Conservation (phyloP, 306 rosid species). For the Sophora flavescens region DNA sequence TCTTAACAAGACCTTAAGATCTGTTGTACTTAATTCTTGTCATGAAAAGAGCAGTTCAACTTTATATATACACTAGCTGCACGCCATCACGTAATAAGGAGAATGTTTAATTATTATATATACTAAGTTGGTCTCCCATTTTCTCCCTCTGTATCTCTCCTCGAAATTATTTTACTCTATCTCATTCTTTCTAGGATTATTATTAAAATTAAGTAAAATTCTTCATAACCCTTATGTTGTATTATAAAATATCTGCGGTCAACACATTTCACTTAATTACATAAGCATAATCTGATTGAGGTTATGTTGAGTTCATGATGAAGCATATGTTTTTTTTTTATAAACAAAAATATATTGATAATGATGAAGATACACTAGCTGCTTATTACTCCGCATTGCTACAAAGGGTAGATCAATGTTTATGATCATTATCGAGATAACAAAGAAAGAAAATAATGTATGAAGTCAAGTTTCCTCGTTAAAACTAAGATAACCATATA, state of each 20-base stretch:
- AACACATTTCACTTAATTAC: not conserved
- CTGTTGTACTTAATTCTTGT: slow-evolving; percentile 17
- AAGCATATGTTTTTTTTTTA: too few species aligned
- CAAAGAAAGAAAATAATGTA: not conserved
- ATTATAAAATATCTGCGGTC: not conserved
- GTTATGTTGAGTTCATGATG: not conserved
- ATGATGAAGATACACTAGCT: too few species aligned
- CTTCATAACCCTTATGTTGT: slow-evolving; percentile 29
- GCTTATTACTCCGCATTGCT: too few species aligned
- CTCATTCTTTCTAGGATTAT: slow-evolving; percentile 40
- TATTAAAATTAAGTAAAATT: slow-evolving; percentile 32
- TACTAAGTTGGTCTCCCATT: slow-evolving; percentile 42
- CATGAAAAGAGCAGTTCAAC: slow-evolving; percentile 29
- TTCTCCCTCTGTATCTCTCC: slow-evolving; percentile 18
- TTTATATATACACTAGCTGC: slow-evolving; percentile 46
- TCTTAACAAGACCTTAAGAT: too few species aligned
- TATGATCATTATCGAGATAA: slow-evolving; percentile 6
- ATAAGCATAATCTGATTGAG: slow-evolving; percentile 5
- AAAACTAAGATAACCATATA: not conserved
- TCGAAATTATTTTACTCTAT: slow-evolving; percentile 31
- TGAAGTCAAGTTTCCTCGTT: not conserved
- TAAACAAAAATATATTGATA: too few species aligned
- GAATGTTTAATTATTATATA: slow-evolving; percentile 53
- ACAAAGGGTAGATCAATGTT: not conserved
- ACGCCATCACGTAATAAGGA: slow-evolving; percentile 51